Evolutionary conservation across 768 basidiomycete genomes (phyloP).

Genomic region (Hemileccinum rubropunctum): DNA sequence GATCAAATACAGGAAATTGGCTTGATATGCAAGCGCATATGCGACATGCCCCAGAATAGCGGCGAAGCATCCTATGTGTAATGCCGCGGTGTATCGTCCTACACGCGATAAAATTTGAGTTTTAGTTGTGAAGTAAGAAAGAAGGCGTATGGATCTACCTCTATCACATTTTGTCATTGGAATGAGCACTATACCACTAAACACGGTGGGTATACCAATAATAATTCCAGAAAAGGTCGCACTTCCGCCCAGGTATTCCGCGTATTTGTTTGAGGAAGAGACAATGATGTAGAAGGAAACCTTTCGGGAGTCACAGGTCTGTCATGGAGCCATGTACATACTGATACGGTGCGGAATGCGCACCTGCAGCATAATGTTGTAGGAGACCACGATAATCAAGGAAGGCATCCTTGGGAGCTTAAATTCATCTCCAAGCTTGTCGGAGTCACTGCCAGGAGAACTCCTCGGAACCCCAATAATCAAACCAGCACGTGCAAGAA

Average conservation of each 20-base stretch:
- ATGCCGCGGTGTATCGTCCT: slow-evolving; percentile 56
- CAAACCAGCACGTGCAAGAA: neutral
- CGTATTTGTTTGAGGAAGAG: slow-evolving; percentile 63
- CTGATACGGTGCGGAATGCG: neutral
- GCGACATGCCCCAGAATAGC: slow-evolving; percentile 56
- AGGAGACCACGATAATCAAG: slow-evolving; percentile 42
- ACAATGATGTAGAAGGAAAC: slow-evolving; percentile 69
- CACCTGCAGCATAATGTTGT: slow-evolving; percentile 48
- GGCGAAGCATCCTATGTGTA: slow-evolving; percentile 52
- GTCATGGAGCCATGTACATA: neutral
- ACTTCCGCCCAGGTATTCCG: slow-evolving; percentile 59
- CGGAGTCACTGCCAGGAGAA: slow-evolving; percentile 9
- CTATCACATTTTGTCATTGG: slow-evolving; percentile 54
- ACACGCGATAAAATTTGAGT: neutral
- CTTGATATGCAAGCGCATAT: slow-evolving; percentile 59
- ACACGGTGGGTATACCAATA: slow-evolving; percentile 63
- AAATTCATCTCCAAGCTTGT: slow-evolving; percentile 34
- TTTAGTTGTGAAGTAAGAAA: neutral
- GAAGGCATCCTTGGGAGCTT: slow-evolving; percentile 48
- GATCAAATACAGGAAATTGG: slow-evolving; percentile 63
- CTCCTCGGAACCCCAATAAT: neutral
- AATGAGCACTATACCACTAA: slow-evolving; percentile 56
- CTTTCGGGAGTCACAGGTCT: slow-evolving; percentile 29
- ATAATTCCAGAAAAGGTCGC: slow-evolving; percentile 68
- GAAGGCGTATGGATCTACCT: slow-evolving; percentile 40